Evolutionary conservation across 257 asterid species (phyloP), one percentile per base, ranked within the genome.

Genomic region (Nicotiana attenuata): DNA sequence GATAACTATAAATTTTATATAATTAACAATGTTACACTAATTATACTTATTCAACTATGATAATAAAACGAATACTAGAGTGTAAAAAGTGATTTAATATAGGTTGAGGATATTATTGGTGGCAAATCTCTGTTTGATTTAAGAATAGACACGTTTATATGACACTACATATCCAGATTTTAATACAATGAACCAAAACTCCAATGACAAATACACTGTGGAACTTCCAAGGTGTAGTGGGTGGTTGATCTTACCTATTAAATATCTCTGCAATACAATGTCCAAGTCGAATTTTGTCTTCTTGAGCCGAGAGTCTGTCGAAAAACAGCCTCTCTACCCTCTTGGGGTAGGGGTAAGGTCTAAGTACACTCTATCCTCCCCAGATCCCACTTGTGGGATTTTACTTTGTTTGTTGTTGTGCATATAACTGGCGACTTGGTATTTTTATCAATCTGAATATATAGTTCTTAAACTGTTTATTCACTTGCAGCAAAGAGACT

Each of bases 401-500:
- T 29, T 28, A 2, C 2, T 28, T 2, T 28, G 29, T 29, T 31
- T 31, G 33, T 31, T 31, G 33, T 31, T 0, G 35, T 71, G 20
- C 55, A 45, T 71, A 22, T 71, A 13, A 6, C 35, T 45, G 60
- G 60, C 29, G 15, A 22, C 22, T 13, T 45, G 15, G 6, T 15
- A 26, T 19, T 77, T 53, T 5, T 55, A 24, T 22, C 11, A 57
- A 8, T 59, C 61, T 66, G 5, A 10, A 50, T 31, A 31, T 31
- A 31, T 59, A 16, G 80, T 64, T 38, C 33, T 75, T 33, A 9
- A 52, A 29, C 16, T 64, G 79, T 75, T 75, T 24, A 50, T 52
- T 65, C 73, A 64, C 76, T 45, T 89, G 77, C 97, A 93, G 97
- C 97, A 3, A 91, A 92, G 90, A 90, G 92, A 89, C 81, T 93